Base-by-base conservation (phyloP, 345 rosid genomes). In the Acer negundo region DNA sequence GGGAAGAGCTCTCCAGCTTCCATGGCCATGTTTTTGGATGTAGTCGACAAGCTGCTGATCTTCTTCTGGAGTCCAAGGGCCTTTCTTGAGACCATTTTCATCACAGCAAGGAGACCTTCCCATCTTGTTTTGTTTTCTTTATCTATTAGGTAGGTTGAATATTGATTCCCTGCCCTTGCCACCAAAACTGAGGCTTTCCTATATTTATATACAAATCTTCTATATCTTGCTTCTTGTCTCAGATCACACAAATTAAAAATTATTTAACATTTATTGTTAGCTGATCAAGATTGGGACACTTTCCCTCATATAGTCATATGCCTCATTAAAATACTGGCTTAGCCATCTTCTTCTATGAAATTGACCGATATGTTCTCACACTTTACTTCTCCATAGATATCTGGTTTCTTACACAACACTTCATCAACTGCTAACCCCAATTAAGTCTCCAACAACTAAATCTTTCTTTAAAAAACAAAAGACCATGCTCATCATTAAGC, bases 1-100 rank as follows among this genome's bases (percentile, higher is more conserved):
- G 19, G 92, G 92, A n/a, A 89, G 90, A 74, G 90, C 90, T 80
- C 90, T 82, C 92, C 92, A 89, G 74, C 92, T 89, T 38, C 90
- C 92, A 77, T 87, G 92, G 78, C 92, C 92, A 62, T 86, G 87
- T 35, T 82, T 80, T 56, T 86, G 77, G 31, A 89, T 89, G 76
- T 84, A 46, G 0, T 87, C 85, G n/a, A 84, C 79, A 62, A 89
- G 92, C 76, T 81, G 83, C 75, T 86, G 81, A 72, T 89, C 92
- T 81, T 89, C 92, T 80, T 89, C 88, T 9, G 92, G 86, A 75
- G 88, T 87, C 92, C 92, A 89, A 4, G 92, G 92, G 49, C 92
- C 92, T 70, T 89, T 89, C 71, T 89, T 89, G 16, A 89, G 89
- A 71, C 90, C 92, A 82, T 80, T 87, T 77, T 87, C 89, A 82